phyloP scores from a whole-genome alignment of 2,329 filamentous ascomycete genomes.

The Tolypocladium endophyticum region DNA sequence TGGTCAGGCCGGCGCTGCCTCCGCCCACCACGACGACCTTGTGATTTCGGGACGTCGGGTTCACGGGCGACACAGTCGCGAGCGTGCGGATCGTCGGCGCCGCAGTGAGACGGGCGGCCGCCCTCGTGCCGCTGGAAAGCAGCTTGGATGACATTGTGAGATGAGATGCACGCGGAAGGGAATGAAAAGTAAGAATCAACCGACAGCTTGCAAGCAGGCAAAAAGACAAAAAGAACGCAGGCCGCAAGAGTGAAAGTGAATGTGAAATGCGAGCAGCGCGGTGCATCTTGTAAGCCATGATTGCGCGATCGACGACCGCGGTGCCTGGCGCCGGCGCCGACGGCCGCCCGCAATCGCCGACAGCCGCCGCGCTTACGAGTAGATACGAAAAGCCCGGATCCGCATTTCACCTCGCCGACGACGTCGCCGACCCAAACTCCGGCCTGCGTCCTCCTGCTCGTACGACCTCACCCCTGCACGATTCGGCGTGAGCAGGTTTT shows the following conservation, averaged over 20 bases:
- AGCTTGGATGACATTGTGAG: not conserved
- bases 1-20: conserved; percentile 53
- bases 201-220: not conserved
- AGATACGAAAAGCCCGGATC: not conserved
- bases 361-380: not conserved
- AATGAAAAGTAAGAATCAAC: not conserved
- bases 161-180: not conserved
- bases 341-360: not conserved
- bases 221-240: not conserved
- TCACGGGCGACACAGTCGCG: conserved; percentile 18
- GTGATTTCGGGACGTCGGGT: conserved; percentile 30
- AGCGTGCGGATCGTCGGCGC: not conserved
- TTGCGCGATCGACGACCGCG: not conserved
- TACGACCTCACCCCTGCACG: not conserved
- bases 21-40: conserved; percentile 58
- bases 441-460: not conserved
- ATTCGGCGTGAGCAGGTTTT: not conserved
- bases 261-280: not conserved
- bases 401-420: not conserved
- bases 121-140: not conserved
- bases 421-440: not conserved
- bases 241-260: not conserved
- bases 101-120: not conserved
- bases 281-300: not conserved
- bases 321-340: not conserved